A percentile compares a stretch with the other conserved stretches of the same genome.
phyloP scores from a whole-genome alignment of 306 rosid genomes.

The Luffa aegyptiaca region DNA sequence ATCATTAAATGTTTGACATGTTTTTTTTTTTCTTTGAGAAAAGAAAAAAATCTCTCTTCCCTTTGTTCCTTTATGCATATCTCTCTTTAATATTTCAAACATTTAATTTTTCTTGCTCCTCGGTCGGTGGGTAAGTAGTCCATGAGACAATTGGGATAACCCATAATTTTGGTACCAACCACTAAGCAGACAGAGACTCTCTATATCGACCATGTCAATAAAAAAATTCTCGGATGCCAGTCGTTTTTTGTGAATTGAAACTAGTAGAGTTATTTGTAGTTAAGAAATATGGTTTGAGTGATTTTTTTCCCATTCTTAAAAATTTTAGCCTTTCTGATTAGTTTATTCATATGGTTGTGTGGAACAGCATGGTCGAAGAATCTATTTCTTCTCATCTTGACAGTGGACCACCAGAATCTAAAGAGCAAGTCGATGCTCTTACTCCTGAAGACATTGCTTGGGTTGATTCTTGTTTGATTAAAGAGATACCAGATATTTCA shows the following conservation, averaged over 20 bases:
- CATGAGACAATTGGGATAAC: not conserved
- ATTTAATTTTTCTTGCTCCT: not conserved
- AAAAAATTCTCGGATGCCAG: not conserved
- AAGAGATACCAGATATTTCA: not conserved
- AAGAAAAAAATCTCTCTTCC: not conserved
- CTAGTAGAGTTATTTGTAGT: not conserved
- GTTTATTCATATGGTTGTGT: conserved; percentile 27
- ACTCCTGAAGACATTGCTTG: conserved; percentile 14
- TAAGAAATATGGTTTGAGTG: not conserved
- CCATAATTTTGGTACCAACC: not conserved
- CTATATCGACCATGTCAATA: not conserved
- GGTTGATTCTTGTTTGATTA: conserved; percentile 15
- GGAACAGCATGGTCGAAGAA: conserved; percentile 79
- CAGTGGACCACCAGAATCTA: not conserved
- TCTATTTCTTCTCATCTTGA: conserved; percentile 27
- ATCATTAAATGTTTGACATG: not conserved
- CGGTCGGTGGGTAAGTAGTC: not conserved
- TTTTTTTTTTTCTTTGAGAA: not conserved
- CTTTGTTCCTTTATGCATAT: not conserved
- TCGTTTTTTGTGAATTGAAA: not conserved
- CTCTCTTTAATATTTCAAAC: not conserved
- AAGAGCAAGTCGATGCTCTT: conserved; percentile 1
- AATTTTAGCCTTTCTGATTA: not conserved
- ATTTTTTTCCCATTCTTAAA: not conserved
- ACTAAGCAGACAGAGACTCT: not conserved